Percentiles rank a stretch among this genome's conserved stretches.
Evolutionary conservation across 352 stramenopile genomes (phyloP).

Genomic region (Thraustochytrium sp.): DNA sequence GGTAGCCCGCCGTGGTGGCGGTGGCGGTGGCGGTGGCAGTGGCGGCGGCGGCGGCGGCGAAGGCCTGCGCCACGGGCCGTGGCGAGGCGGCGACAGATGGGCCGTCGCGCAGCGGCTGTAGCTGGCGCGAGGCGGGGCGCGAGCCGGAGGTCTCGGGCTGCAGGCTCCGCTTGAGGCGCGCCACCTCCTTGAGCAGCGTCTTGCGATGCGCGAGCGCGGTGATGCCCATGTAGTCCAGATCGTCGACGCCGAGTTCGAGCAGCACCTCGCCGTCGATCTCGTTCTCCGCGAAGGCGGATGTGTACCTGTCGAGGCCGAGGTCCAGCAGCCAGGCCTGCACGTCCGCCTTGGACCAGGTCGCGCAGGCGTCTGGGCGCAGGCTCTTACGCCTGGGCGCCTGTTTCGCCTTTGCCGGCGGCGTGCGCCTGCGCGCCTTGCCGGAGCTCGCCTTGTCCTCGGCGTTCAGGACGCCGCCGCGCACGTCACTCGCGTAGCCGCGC

Average conservation of each 20-base stretch:
- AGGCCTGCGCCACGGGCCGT: neutral
- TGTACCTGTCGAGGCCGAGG: slow-evolving; percentile 49
- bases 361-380: slow-evolving; percentile 21
- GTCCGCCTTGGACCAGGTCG: slow-evolving; percentile 52
- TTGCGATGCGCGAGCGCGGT: slow-evolving; percentile 55
- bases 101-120: neutral
- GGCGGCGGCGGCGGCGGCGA: neutral
- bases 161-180: slow-evolving; percentile 49
- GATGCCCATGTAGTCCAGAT: slow-evolving; percentile 61
- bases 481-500: neutral
- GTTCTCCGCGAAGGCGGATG: slow-evolving; percentile 52
- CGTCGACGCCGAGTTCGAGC: slow-evolving; percentile 56
- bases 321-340: slow-evolving; percentile 52
- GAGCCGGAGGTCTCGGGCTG: neutral
- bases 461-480: neutral
- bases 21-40: neutral
- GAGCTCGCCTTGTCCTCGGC: neutral
- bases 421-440: neutral
- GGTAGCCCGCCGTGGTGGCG: neutral
- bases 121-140: neutral
- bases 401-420: neutral
- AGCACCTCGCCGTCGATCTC: slow-evolving; percentile 56
- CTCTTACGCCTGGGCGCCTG: neutral
- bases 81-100: slow-evolving; percentile 31
- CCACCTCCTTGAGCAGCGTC: slow-evolving; percentile 55